Conservation (phyloP, 805 yeast genomes). For the Suhomyces kilbournensis region DNA sequence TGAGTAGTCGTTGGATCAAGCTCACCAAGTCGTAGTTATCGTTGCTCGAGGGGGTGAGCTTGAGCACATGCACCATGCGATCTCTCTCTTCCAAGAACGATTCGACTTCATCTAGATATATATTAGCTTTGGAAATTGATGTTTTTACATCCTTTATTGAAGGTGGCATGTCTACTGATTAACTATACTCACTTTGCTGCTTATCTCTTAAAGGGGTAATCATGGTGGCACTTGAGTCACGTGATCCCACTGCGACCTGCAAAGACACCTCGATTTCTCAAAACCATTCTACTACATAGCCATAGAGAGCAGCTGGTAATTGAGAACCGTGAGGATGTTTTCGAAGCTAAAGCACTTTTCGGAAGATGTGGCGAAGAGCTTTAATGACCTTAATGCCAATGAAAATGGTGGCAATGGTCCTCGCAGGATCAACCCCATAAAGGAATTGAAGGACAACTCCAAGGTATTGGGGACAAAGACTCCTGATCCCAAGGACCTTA, state of each 20-base stretch:
- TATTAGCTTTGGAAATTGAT: conserved; percentile 16
- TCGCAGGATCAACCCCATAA: conserved; percentile 14
- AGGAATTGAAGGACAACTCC: conserved; percentile 32
- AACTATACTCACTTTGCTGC: not conserved
- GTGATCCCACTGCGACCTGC: not conserved
- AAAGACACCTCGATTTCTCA: not conserved
- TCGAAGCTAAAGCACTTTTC: conserved; percentile 40
- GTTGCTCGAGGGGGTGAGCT: conserved; percentile 36
- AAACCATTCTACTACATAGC: not conserved
- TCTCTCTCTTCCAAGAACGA: conserved; percentile 33
- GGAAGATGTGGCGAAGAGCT: conserved; percentile 44
- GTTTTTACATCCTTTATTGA: conserved; percentile 18
- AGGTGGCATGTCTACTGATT: conserved; percentile 4
- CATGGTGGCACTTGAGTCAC: not conserved
- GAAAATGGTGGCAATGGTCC: conserved; percentile 17
- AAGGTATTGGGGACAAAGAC: conserved; percentile 41
- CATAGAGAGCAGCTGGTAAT: not conserved
- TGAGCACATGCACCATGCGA: conserved; percentile 24
- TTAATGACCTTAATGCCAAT: conserved; percentile 29
- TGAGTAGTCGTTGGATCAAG: conserved; percentile 23
- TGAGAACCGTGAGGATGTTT: conserved; percentile 27
- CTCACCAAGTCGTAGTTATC: conserved; percentile 37
- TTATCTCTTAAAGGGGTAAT: conserved; percentile 1
- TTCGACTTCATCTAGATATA: conserved; percentile 27
- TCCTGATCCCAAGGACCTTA: conserved; percentile 45